phyloP scores from a whole-genome alignment of 2,329 filamentous ascomycete genomes.

The Trichoderma sp. region DNA sequence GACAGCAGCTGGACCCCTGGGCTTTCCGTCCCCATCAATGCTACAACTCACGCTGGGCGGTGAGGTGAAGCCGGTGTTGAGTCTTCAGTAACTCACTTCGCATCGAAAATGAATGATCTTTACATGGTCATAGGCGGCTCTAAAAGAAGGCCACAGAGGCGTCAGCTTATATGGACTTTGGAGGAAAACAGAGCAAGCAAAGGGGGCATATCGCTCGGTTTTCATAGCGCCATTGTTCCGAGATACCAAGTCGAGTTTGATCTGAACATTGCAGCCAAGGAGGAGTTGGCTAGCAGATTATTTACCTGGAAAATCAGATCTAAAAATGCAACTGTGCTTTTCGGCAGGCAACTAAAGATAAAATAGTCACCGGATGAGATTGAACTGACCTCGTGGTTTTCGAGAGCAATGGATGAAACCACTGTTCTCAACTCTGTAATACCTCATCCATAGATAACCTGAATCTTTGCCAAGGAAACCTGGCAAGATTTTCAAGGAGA shows the following conservation, averaged over 20 bases:
- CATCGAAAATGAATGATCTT: neutral
- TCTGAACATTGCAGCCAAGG: neutral
- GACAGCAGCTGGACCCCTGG: neutral
- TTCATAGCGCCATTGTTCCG: neutral
- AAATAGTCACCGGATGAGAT: neutral
- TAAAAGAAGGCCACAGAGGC: neutral
- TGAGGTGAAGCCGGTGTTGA: no score
- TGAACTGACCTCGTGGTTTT: neutral
- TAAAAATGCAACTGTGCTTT: no score
- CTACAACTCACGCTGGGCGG: no score
- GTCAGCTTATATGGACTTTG: neutral
- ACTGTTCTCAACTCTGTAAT: neutral
- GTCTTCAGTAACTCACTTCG: neutral
- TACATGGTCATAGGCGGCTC: neutral
- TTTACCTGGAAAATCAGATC: no score
- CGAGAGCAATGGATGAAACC: neutral
- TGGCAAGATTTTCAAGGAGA: neutral
- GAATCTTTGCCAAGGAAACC: fast-evolving
- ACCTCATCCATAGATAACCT: neutral
- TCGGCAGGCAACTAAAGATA: neutral
- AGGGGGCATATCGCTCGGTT: neutral
- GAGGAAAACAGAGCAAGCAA: neutral
- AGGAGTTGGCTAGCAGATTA: no score
- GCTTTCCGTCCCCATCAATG: neutral
- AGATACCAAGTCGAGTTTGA: neutral